Base-by-base conservation (phyloP, 176 grass and related monocot species). In the Carex myosuroides region DNA sequence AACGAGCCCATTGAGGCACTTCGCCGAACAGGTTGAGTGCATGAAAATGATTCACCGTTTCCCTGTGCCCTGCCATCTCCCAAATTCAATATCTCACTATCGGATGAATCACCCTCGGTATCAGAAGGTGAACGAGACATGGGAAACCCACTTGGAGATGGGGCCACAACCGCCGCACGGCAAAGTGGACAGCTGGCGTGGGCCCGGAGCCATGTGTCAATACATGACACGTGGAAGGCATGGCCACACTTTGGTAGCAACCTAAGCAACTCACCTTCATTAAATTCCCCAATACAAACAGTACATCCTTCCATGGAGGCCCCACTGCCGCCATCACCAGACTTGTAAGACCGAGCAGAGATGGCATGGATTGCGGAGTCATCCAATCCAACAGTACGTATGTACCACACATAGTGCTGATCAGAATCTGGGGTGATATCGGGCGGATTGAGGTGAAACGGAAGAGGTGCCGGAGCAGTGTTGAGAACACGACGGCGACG, bases 101-200 rank as follows among this genome's bases (percentile, higher is more conserved):
- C 39, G 0, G 71, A 60, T 5, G 17, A 13, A 7, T 57, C 26
- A n/a, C 48, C 71, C 41, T 6, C 60, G 12, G 17, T 17, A 79
- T 75, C n/a, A 41, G 4, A 69, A 46, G 55, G 16, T 1, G 79
- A n/a, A 13, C 33, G 69, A 13, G 44, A 46, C 58, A 46, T 17
- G 62, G 83, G 13, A 68, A 63, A 56, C 21, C 20, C 69, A 61
- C 16, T 50, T 52, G 65, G 18, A 32, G 32, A 59, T 13, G 63
- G 46, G 44, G 79, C n/a, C n/a, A 88, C 73, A 76, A 97, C 88
- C 0, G 92, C 87, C 4, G 92, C 89, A 62, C 93, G 93, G 83
- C 93, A 95, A 35, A 95, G 91, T 10, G 96, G 96, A 58, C 91
- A 95, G 81, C 89, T 99, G 86, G 93, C 83, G 60, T 93, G 91